Evolutionary conservation across 1,139 yeast species (phyloP).

Genomic region (Candida dubliniensis): DNA sequence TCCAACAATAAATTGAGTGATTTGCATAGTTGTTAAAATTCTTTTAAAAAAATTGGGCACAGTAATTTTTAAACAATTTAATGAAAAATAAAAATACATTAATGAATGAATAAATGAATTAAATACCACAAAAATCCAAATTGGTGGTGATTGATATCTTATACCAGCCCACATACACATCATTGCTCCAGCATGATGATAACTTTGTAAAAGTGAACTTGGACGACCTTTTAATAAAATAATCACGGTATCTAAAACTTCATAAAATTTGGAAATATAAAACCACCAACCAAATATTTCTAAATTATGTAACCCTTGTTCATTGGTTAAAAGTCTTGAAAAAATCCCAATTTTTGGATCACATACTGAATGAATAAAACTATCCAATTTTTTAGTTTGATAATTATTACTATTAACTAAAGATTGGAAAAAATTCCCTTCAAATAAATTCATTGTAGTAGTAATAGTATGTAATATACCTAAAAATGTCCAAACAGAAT

Average conservation of each 20-base stretch:
- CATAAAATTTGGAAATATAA: constrained; percentile 71
- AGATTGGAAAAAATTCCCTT: constrained; percentile 13
- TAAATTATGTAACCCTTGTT: constrained; percentile 37
- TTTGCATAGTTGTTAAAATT: constrained; percentile 66
- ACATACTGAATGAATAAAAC: constrained; percentile 60
- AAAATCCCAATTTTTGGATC: constrained; percentile 64
- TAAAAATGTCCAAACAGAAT: constrained; percentile 70
- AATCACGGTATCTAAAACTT: constrained; percentile 67
- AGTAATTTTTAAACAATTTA: constrained; percentile 59
- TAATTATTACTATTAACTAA: constrained; percentile 8
- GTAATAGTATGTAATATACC: constrained; percentile 62
- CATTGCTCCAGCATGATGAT: constrained; percentile 84
- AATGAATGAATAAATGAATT: constrained; percentile 75
- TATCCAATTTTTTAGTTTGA: constrained; percentile 18
- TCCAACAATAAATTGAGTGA: constrained; percentile 68
- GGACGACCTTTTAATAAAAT: constrained; percentile 71
- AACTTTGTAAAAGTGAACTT: constrained; percentile 67
- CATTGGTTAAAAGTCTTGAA: constrained; percentile 21
- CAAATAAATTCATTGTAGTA: constrained; percentile 33
- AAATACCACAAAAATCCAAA: constrained; percentile 80
- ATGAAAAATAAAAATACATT: constrained; percentile 73
- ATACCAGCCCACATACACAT: constrained; percentile 83
- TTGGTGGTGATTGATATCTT: constrained; percentile 70
- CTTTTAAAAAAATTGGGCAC: constrained; percentile 63
- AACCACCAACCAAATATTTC: constrained; percentile 66